Conservation (phyloP, 495 filamentous ascomycete genomes). For the Schizothecium vesticola region DNA sequence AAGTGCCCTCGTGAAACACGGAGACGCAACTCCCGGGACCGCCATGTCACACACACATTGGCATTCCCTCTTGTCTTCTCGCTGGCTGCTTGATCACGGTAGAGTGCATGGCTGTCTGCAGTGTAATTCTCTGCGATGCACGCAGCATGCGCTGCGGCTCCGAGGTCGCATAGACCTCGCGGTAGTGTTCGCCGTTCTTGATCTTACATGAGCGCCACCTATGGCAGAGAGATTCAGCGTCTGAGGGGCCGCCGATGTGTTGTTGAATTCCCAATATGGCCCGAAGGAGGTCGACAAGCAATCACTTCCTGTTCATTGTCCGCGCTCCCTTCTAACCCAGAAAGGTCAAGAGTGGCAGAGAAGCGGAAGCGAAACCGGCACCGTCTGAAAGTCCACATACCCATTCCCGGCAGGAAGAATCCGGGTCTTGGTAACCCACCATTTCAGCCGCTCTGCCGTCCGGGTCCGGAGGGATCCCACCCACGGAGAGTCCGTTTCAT, state of each 20-base stretch:
- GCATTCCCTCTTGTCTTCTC: background rate
- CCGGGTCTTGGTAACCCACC: constrained; percentile 6
- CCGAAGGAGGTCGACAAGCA: background rate
- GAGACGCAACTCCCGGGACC: constrained; percentile 19
- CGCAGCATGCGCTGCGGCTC: background rate
- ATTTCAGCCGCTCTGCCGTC: background rate
- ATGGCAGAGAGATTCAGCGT: background rate
- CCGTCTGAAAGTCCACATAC: background rate
- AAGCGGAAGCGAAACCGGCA: background rate
- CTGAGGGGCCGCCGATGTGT: background rate
- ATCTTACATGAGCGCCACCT: background rate
- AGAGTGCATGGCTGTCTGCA: background rate
- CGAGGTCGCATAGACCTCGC: background rate
- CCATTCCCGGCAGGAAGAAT: background rate
- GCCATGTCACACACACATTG: constrained; percentile 6
- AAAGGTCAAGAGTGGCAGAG: background rate
- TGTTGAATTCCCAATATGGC: background rate
- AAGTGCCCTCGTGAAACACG: constrained; percentile 23
- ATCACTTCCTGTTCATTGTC: background rate
- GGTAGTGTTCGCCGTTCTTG: background rate
- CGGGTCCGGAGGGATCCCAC: background rate
- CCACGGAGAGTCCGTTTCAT: background rate
- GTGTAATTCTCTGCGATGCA: background rate
- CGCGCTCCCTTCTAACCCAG: too few relatives aligned
- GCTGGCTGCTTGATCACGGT: background rate